Percentiles rank a stretch among this genome's conserved stretches.
phyloP scores from a whole-genome alignment of 2,329 filamentous ascomycete genomes.

The Talaromyces sp. region DNA sequence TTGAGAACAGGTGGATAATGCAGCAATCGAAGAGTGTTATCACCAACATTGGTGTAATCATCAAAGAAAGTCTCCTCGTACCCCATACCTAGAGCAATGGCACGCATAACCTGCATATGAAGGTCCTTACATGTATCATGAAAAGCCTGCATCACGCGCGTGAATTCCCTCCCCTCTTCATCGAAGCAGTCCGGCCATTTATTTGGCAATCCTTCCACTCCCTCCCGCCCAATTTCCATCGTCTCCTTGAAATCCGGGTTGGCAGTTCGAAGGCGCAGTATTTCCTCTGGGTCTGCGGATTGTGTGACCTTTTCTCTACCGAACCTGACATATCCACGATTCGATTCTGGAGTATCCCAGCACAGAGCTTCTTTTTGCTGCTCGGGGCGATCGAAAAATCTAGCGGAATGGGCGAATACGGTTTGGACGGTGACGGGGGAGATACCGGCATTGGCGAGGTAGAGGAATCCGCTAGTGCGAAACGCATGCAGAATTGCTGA shows the following conservation, averaged over 20 bases:
- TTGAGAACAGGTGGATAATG: slow-evolving; percentile 71
- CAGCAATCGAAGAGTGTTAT: slow-evolving; percentile 54
- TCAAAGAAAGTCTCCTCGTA: slow-evolving; percentile 74
- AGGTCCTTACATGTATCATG: slow-evolving; percentile 70
- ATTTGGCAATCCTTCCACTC: slow-evolving; percentile 65
- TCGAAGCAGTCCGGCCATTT: slow-evolving; percentile 66
- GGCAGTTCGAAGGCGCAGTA: slow-evolving; percentile 56
- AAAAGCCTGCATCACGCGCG: slow-evolving; percentile 69
- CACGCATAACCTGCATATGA: slow-evolving; percentile 76
- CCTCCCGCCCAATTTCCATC: slow-evolving; percentile 60
- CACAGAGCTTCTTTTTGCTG: slow-evolving; percentile 62
- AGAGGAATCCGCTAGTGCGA: slow-evolving; percentile 83
- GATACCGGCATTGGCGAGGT: slow-evolving; percentile 77
- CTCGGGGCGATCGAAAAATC: slow-evolving; percentile 65
- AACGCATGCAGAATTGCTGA: slow-evolving; percentile 74
- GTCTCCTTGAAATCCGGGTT: slow-evolving; percentile 56
- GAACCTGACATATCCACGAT: slow-evolving; percentile 68
- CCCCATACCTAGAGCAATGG: slow-evolving; percentile 77
- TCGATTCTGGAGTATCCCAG: slow-evolving; percentile 70
- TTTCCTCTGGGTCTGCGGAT: slow-evolving; percentile 53
- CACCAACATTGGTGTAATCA: slow-evolving; percentile 60
- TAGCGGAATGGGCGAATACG: slow-evolving; percentile 65
- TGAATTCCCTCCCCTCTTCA: slow-evolving; percentile 60
- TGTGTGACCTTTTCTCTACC: slow-evolving; percentile 70
- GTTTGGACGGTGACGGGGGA: slow-evolving; percentile 55